Base-by-base conservation (phyloP, 768 basidiomycete species). In the Boletus rex-veris region DNA sequence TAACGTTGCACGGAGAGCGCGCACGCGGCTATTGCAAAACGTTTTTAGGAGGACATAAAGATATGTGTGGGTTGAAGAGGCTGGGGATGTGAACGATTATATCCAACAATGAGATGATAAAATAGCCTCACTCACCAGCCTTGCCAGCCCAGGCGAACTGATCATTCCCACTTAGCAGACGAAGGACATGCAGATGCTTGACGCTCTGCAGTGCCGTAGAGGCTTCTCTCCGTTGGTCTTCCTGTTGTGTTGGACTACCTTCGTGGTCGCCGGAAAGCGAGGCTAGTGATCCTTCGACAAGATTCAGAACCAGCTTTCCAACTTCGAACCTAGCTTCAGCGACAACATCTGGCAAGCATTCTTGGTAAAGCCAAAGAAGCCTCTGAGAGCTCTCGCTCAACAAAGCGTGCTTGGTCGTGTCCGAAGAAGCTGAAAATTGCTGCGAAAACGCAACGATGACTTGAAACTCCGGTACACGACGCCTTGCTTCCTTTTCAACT, bases 381-480 rank as follows among this genome's bases (percentile, higher is more conserved):
- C 93, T 71, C 59, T 93, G 83, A 1, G 93, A 84, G 46, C 81
- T 80, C 72, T 98, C 95, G 0, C 85, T 80, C 28, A 97, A 72
- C 57, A 98, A 68, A 0, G 83, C 82, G 0, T 69, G 71, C 66
- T 75, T 81, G 50, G 73, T 76, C n/a, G 68, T 58, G 38, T 73
- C 72, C 31, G 64, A 51, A 11, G 67, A 64, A n/a, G 64, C 42
- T 42, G 49, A 42, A 48, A 58, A 72, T 58, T 68, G 84, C 58
- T 92, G 88, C 7, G 87, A 85, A 64, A 94, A 89, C 0, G 84
- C 90, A 10, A 97, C 79, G 50, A 97, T 73, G 47, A 95, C 90
- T 60, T 87, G 83, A 54, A 95, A 86, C 46, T 95, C 94, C 0
- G 96, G 95, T 1, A 95, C 79, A 6, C 92, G 78, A 53, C 77